Evolutionary conservation across 768 basidiomycete genomes (phyloP).

Genomic region (Tylopilus subfusipes): DNA sequence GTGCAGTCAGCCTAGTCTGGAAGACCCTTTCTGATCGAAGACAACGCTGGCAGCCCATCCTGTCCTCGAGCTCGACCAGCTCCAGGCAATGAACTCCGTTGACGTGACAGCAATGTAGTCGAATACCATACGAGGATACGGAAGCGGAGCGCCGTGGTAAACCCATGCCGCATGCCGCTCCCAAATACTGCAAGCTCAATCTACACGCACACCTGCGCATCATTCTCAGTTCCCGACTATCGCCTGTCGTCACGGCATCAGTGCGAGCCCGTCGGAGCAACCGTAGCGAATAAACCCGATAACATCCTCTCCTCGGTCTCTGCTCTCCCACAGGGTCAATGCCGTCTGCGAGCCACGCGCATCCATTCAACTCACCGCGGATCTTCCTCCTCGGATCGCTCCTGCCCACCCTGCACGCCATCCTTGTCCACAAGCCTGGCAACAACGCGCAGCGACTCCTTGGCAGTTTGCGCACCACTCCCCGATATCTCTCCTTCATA

Average conservation of each 20-base stretch:
- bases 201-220: constrained; percentile 11
- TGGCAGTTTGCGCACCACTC: constrained; percentile 46
- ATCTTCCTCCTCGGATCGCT: constrained; percentile 33
- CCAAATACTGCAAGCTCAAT: constrained; percentile 28
- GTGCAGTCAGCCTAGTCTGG: constrained; percentile 6
- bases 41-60: not conserved
- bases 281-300: constrained; percentile 55
- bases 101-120: not conserved
- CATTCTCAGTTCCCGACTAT: not conserved
- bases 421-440: constrained; percentile 58
- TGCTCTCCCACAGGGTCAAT: constrained; percentile 27
- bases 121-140: constrained; percentile 18
- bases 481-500: constrained; percentile 52
- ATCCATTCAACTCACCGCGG: constrained; percentile 42
- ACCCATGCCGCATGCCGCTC: constrained; percentile 11
- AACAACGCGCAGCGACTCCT: constrained; percentile 54
- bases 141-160: constrained; percentile 28
- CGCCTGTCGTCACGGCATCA: constrained; percentile 43
- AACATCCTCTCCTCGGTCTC: constrained; percentile 45
- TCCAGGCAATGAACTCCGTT: not conserved
- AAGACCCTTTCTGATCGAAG: not conserved
- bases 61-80: not conserved
- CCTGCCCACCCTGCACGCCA: constrained; percentile 46
- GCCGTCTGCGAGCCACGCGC: constrained; percentile 1
- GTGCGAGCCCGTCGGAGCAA: constrained; percentile 49